Base-by-base conservation (phyloP, 1,284 basidiomycete genomes). In the Schizophyllum amplum region DNA sequence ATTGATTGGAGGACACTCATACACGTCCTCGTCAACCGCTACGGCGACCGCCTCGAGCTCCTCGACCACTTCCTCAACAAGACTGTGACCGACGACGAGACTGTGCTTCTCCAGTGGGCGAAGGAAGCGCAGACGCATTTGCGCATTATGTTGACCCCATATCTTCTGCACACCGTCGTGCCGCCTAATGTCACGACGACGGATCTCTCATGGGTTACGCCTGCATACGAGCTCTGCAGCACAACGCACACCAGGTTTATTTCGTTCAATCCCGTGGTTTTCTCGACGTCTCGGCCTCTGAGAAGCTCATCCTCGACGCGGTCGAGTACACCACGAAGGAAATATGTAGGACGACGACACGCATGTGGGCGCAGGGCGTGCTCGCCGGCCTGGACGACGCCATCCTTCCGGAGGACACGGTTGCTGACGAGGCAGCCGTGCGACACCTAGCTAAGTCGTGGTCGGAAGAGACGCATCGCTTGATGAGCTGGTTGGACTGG, bases 401-500 rank as follows among this genome's bases (percentile, higher is more conserved):
- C 27, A 51, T 47, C 24, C 25, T 46, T 3, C 56, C 59, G 4
- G 33, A 52, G 46, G 22, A 21, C 21, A 24, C 58, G 2, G 20
- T 23, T 13, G 26, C 55, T 5, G 52, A 27, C 4, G 23, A 51
- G 13, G 24, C 7, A 4, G 54, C 42, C 11, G 21, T 25, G 46
- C 5, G 24, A 46, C 47, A 15, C 17, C 54, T 71, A 9, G 26
- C 64, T 5, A 55, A 47, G 22, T 46, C 60, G 15, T 76, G 75
- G 72, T 59, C 58, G 20, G 42, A 24, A 13, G 64, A 69, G 6
- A 55, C 73, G 0, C 62, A 66, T 4, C 60, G 54, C 4, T 60
- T 79, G 53, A 75, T 77, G 69, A 52, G 48, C 0, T 79, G 76
- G 77, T 62, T 79, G 21, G 76, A 75, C 57, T 79, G 77, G 76